Conservation (phyloP, 768 basidiomycete species). For the Auricularia sp. region DNA sequence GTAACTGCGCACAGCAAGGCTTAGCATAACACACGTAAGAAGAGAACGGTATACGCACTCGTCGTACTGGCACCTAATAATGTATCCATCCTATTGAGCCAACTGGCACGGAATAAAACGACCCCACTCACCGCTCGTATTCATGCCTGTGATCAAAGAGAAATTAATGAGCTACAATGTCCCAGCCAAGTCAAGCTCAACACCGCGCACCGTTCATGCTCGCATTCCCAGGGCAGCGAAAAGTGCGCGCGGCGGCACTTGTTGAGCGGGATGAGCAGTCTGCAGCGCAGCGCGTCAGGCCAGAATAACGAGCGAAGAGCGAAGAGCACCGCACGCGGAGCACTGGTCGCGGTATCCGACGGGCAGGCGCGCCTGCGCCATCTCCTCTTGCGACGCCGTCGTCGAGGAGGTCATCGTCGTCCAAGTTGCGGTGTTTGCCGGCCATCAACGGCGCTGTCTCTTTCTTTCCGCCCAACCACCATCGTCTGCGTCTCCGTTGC, state of each 20-base stretch:
- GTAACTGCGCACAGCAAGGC: constrained; percentile 40
- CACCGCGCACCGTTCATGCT: constrained; percentile 56
- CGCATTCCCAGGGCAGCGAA: constrained; percentile 90
- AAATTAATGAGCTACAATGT: too few species aligned
- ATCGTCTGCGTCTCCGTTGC: too few species aligned
- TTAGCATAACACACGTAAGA: constrained; percentile 1
- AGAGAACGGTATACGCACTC: constrained; percentile 49
- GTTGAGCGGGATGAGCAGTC: constrained; percentile 81
- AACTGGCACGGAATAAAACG: not conserved
- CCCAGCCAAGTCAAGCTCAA: too few species aligned
- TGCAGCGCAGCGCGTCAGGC: constrained; percentile 21
- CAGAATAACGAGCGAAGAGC: not conserved
- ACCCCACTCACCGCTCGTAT: constrained; percentile 30
- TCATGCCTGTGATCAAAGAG: constrained; percentile 18
- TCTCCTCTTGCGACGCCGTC: constrained; percentile 74
- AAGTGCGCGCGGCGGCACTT: constrained; percentile 66
- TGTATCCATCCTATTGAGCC: constrained; percentile 2
- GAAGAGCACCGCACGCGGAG: constrained; percentile 59
- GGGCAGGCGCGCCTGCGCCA: constrained; percentile 67
- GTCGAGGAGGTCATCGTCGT: constrained; percentile 55
- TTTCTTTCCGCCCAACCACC: too few species aligned
- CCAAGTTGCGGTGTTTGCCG: too few species aligned
- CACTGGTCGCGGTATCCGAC: constrained; percentile 83
- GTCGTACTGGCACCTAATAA: constrained; percentile 79
- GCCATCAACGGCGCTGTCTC: too few species aligned